Base-by-base conservation (phyloP, 2,329 filamentous ascomycete species). In the Diplodia mutila region DNA sequence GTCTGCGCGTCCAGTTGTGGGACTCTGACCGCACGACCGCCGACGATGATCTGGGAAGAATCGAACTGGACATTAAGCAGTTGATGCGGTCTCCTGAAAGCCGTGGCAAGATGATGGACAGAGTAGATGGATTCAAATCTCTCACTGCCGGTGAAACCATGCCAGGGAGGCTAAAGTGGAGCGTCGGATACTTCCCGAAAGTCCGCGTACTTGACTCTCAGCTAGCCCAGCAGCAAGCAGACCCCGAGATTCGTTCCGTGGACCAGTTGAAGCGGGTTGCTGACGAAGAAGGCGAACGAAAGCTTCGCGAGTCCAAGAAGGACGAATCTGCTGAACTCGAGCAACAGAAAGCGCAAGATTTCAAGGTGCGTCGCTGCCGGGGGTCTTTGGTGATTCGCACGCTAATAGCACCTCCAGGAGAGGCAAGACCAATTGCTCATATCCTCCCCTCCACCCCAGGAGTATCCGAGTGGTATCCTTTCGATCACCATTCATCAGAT, bases 401-500 rank as follows among this genome's bases (percentile, higher is more conserved):
- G 46, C 67, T 69, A 61, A 69, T 25, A 57, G 55, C 27, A 25
- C 34, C 1, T 42, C 25, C 25, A 75, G 72, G 71, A 72, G 29
- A 75, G 77, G 23, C 76, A 83, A 73, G 87, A 91, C 71, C 81
- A 86, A 32, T 87, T 92, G 80, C 88, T 91, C 48, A 89, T 89
- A 67, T 87, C 87, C 0, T 86, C 89, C 5, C 89, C 89, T 1
- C 90, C 91, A 0, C 85, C 87, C 3, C 75, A 85, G 2, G 83
- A 85, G 0, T 88, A 86, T 67, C 86, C 86, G 0, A 89, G 86
- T 23, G 91, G 91, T 1, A 84, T 93, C 18, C 83, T 93, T 37
- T 87, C 87, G 70, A 83, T 92, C 52, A 88, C 91, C 68, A 87
- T 92, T 63, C 90, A 92, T 73, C 90, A 92, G 71, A 90, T 92